Evolutionary conservation across 176 grass and related monocot species (phyloP).

Genomic region (Luzula sylvatica): DNA sequence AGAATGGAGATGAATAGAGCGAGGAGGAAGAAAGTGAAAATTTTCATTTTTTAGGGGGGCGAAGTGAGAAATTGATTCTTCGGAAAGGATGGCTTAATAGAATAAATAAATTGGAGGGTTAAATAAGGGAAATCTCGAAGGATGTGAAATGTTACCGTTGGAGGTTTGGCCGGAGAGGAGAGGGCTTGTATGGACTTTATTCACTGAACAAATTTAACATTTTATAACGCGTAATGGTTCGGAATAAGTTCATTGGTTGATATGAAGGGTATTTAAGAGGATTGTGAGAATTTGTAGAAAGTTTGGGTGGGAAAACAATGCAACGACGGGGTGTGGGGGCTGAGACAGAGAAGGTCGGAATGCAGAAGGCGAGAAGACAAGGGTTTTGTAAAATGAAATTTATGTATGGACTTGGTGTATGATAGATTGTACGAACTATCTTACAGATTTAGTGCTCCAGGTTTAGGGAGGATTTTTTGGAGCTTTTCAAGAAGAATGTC

Average conservation of each 20-base stretch:
- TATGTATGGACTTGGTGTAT: background rate
- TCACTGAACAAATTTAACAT: no score
- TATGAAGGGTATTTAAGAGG: no score
- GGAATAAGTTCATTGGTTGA: no score
- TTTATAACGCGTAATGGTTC: no score
- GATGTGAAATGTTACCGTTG: constrained; percentile 27
- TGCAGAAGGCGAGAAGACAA: background rate
- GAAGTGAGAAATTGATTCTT: no score
- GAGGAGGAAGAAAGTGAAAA: background rate
- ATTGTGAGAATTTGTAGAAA: no score
- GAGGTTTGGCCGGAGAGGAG: background rate
- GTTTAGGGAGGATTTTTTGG: no score
- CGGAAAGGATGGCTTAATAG: background rate
- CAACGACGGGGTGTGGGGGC: no score
- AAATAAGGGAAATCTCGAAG: constrained; percentile 4
- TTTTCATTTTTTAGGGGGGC: constrained; percentile 1
- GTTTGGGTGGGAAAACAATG: no score
- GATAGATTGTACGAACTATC: background rate
- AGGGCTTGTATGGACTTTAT: background rate
- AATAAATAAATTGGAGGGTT: background rate
- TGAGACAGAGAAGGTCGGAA: background rate
- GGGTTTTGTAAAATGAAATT: constrained; percentile 6
- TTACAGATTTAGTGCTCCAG: no score
- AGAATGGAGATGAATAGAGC: background rate
- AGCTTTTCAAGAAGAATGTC: background rate